Conservation (phyloP, 208 protist genomes). For the Giardia muris region DNA sequence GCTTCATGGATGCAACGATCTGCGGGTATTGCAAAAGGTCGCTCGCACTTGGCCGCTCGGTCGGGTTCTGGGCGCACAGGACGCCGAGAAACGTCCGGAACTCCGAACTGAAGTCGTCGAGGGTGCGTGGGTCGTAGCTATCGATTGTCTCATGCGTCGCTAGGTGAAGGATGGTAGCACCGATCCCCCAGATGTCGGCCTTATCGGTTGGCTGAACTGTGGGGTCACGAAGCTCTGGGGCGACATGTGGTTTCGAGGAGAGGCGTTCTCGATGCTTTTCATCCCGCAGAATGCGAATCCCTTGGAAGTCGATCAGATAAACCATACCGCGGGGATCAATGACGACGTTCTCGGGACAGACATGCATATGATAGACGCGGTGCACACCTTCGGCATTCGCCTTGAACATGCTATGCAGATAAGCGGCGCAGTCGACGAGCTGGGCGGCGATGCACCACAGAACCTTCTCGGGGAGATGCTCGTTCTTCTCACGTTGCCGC, state of each 20-base stretch:
- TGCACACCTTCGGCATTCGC: background rate
- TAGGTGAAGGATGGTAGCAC: background rate
- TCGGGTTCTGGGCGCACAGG: background rate
- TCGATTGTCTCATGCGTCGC: background rate
- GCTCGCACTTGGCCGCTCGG: background rate
- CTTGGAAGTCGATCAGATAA: background rate
- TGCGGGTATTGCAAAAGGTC: background rate
- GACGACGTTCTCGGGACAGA: background rate
- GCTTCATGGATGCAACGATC: background rate
- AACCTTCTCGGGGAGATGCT: background rate
- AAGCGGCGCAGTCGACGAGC: background rate
- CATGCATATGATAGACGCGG: background rate
- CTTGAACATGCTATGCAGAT: conserved; percentile 3
- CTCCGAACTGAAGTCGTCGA: background rate
- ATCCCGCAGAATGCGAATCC: background rate
- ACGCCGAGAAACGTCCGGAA: background rate
- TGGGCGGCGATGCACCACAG: background rate
- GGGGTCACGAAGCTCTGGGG: background rate
- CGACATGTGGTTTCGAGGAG: background rate
- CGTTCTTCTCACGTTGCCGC: background rate
- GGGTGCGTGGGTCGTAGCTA: background rate
- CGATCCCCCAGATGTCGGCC: background rate
- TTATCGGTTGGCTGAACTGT: background rate
- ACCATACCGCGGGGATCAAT: background rate
- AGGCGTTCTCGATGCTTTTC: background rate